Evolutionary conservation across 805 yeast genomes (phyloP).

Genomic region (Brettanomyces sp.): DNA sequence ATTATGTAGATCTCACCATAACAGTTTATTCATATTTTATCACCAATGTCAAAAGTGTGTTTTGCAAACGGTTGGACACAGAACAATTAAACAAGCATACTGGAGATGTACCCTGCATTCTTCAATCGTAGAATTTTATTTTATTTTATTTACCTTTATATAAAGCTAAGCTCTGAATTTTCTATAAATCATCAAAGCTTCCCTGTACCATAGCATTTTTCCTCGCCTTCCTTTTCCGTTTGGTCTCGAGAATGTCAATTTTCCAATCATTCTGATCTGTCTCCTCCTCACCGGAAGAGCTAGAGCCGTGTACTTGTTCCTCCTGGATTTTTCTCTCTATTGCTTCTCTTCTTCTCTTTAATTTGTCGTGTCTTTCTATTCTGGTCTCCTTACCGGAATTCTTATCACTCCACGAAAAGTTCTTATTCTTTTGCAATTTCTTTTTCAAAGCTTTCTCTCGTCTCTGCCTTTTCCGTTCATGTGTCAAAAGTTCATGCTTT

Average conservation of each 20-base stretch:
- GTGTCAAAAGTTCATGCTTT: slow-evolving; percentile 45
- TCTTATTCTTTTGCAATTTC: slow-evolving; percentile 38
- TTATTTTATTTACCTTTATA: background rate
- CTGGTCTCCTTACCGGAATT: slow-evolving; percentile 51
- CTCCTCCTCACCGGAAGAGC: slow-evolving; percentile 21
- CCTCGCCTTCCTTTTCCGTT: slow-evolving; percentile 38
- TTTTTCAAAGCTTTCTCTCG: slow-evolving; percentile 32
- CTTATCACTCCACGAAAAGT: slow-evolving; percentile 77
- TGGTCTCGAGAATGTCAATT: slow-evolving; percentile 58
- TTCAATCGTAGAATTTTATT: no score
- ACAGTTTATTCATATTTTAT: no score
- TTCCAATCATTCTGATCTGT: slow-evolving; percentile 72
- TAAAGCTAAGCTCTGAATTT: background rate
- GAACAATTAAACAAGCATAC: no score
- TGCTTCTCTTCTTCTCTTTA: slow-evolving; percentile 57
- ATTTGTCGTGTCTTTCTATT: slow-evolving; percentile 55
- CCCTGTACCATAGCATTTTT: slow-evolving; percentile 34
- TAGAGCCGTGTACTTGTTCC: slow-evolving; percentile 26
- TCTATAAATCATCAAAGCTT: slow-evolving; percentile 49
- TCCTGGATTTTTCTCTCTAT: slow-evolving; percentile 45
- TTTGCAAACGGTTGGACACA: no score
- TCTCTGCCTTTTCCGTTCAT: slow-evolving; percentile 26
- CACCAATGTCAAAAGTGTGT: no score
- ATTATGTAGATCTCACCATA: no score
- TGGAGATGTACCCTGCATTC: no score